A percentile compares a stretch with the other conserved stretches of the same genome.
Conservation (phyloP, 192 early-diverging fungal species). For the Gryganskiella cystojenkinii region DNA sequence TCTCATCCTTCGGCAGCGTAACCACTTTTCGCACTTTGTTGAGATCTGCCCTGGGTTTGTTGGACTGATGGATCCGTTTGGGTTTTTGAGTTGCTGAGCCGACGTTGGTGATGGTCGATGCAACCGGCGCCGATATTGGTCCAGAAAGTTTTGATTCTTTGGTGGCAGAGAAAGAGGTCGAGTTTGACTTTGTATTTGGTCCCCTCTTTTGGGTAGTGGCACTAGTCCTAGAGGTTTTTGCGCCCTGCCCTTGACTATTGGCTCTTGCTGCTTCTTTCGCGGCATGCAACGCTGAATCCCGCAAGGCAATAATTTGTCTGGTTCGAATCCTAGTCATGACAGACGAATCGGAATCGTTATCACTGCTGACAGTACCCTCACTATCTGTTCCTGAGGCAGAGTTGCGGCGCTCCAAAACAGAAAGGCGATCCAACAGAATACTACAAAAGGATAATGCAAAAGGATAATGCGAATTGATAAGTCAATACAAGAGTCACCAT, state of each 20-base stretch:
- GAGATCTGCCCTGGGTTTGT: slow-evolving; percentile 21
- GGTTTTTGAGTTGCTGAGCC: slow-evolving; percentile 40
- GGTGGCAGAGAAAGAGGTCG: background rate
- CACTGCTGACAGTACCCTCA: slow-evolving; percentile 23
- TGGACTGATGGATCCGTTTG: slow-evolving; percentile 40
- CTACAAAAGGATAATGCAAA: no score
- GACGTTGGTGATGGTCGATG: slow-evolving; percentile 48
- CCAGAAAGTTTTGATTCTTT: no score
- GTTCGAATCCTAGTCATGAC: slow-evolving; percentile 2
- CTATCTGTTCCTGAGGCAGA: slow-evolving; percentile 29
- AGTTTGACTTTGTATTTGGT: no score
- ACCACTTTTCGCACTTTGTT: slow-evolving; percentile 24
- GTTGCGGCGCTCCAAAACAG: slow-evolving; percentile 7
- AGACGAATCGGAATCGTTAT: slow-evolving; percentile 34
- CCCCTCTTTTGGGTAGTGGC: no score
- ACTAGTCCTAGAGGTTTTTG: no score
- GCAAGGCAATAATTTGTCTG: background rate
- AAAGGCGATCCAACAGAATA: slow-evolving; percentile 32
- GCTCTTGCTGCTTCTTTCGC: background rate
- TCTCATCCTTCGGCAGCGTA: slow-evolving; percentile 61
- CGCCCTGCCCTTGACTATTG: no score
- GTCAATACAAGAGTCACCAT: background rate
- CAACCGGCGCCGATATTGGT: background rate
- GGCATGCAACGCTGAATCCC: no score
- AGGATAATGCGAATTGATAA: no score